phyloP scores from a whole-genome alignment of 176 grass and related monocot genomes.

The Avena atlantica region DNA sequence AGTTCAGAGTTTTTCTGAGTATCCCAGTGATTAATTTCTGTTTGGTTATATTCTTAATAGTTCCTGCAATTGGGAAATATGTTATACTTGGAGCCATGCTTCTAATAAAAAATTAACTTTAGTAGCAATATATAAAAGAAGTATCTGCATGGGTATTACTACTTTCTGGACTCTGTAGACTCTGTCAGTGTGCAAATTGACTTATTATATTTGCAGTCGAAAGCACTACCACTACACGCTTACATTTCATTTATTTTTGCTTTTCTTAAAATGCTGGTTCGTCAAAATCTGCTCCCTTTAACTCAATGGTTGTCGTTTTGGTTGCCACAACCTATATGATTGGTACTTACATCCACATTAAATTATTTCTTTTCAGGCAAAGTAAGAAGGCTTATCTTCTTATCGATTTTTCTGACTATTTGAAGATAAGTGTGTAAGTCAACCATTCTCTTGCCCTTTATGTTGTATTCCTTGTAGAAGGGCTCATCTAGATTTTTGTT shows the following conservation, averaged over 20 bases:
- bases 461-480: slow-evolving; percentile 30
- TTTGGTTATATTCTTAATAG: slow-evolving; percentile 23
- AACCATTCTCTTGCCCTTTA: slow-evolving; percentile 19
- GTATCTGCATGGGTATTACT: slow-evolving; percentile 7
- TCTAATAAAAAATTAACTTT: neutral
- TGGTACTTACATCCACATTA: slow-evolving; percentile 19
- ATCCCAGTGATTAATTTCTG: slow-evolving; percentile 22
- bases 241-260: slow-evolving; percentile 28
- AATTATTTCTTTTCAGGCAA: slow-evolving; percentile 66
- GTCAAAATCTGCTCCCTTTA: neutral
- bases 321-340: slow-evolving; percentile 12
- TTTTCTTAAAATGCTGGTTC: neutral
- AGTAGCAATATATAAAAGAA: neutral
- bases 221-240: neutral
- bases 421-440: slow-evolving; percentile 90
- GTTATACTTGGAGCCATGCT: neutral
- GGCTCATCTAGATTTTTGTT: slow-evolving; percentile 53
- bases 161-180: slow-evolving; percentile 1
- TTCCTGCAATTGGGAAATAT: neutral
- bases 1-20: neutral
- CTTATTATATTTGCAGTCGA: slow-evolving; percentile 11
- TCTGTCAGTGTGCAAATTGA: neutral
- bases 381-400: slow-evolving; percentile 91
- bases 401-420: slow-evolving; percentile 88
- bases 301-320: neutral